Percentiles rank a stretch among this genome's conserved stretches.
phyloP scores from a whole-genome alignment of 2,329 filamentous ascomycete genomes.

The Rutstroemia sp. region DNA sequence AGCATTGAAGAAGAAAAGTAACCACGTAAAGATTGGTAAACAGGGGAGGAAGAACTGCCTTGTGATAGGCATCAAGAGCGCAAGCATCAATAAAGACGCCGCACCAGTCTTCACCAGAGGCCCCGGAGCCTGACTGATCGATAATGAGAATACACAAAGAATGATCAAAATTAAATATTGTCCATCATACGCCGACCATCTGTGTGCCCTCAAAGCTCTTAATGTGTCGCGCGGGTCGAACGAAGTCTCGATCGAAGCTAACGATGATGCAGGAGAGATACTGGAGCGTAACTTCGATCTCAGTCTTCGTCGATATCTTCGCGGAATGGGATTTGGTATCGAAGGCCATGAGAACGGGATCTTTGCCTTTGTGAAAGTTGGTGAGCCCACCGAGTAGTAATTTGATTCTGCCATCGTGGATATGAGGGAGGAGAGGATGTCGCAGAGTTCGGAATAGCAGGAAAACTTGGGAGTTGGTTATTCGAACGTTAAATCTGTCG shows the following conservation, averaged over 20 bases:
- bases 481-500: neutral
- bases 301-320: slow-evolving; percentile 58
- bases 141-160: slow-evolving; percentile 74
- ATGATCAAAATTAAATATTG: slow-evolving; percentile 74
- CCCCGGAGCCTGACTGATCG: slow-evolving; percentile 70
- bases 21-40: slow-evolving; percentile 75
- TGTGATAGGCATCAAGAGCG: slow-evolving; percentile 74
- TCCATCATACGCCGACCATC: slow-evolving; percentile 75
- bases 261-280: slow-evolving; percentile 60
- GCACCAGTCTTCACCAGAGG: slow-evolving; percentile 70
- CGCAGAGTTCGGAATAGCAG: neutral
- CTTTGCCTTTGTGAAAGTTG: slow-evolving; percentile 26
- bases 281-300: slow-evolving; percentile 62
- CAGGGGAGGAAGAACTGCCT: slow-evolving; percentile 89
- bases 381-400: slow-evolving; percentile 20
- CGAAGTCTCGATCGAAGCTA: slow-evolving; percentile 72
- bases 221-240: slow-evolving; percentile 75
- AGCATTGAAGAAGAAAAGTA: slow-evolving; percentile 72
- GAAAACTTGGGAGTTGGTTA: neutral
- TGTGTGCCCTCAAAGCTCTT: slow-evolving; percentile 65
- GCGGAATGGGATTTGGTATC: slow-evolving; percentile 48
- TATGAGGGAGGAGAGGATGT: neutral
- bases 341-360: slow-evolving; percentile 39
- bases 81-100: slow-evolving; percentile 57
- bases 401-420: slow-evolving; percentile 20